Base-by-base conservation (phyloP, 768 basidiomycete species). In the Lentinula sp. region DNA sequence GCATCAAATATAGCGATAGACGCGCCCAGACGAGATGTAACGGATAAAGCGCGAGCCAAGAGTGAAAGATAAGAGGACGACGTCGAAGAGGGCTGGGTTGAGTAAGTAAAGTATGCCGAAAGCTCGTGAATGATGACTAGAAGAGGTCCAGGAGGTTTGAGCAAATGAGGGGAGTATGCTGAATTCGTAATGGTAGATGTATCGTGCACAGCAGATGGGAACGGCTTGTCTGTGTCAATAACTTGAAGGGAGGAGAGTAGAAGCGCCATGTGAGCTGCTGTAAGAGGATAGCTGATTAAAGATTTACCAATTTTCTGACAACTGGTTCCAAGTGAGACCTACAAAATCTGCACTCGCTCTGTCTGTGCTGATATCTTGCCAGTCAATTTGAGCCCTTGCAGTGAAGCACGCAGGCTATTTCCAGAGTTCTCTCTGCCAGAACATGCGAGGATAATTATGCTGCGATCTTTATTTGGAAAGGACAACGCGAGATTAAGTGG, bases 231-330 rank as follows among this genome's bases (percentile, higher is more conserved):
- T 13, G 41, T 56, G 23, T 56, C 39, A 20, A 56, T 56, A 10
- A 56, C 41, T 43, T 56, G 55, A 20, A 56, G 41, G 41, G 55
- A n/a, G 6, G 55, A 56, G 37, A 56, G 55, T 7, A 56, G 37
- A 28, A 56, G 55, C 6, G 55, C 55, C 41, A 56, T 43, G 23
- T 56, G 55, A 56, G 55, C 55, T 45, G 55, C 55, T 33, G 55
- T 42, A 16, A 28, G 55, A 23, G 41, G 55, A 39, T 56, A 56
- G 13, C 55, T 56, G 6, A 16, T 23, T 12, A 1, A 5, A 56
- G 28, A 41, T 28, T 13, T 4, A 41, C 2, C 9, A 32, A 23
- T 42, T 56, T 18, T 41, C 32, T 32, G 8, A 9, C 4, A 7
- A 50, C 5, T n/a, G 12, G 20, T n/a, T 33, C 13, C 18, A 39